Conservation (phyloP, 2,329 filamentous ascomycete species). For the Mycosphaerella sp. region DNA sequence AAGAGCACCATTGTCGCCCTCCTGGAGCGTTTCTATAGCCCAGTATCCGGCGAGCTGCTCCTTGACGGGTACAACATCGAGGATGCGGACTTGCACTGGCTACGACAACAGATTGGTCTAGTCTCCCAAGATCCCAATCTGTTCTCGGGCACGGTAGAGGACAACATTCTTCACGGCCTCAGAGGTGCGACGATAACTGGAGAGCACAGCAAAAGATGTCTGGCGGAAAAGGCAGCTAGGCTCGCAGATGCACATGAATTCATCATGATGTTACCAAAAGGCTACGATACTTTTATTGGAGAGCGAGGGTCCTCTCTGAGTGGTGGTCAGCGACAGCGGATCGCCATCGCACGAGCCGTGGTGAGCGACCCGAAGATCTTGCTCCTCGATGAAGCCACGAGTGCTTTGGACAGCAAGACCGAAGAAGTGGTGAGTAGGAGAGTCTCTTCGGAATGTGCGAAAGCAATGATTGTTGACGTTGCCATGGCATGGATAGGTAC, state of each 20-base stretch:
- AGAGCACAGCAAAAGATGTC: constrained; percentile 48
- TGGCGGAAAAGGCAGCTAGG: constrained; percentile 40
- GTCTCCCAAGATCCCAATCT: constrained; percentile 45
- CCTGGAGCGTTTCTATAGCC: constrained; percentile 44
- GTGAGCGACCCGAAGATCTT: constrained; percentile 48
- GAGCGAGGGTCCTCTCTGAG: constrained; percentile 44
- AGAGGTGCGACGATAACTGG: constrained; percentile 43
- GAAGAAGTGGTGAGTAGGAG: constrained; percentile 51
- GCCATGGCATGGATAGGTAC: background rate
- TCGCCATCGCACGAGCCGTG: constrained; percentile 50
- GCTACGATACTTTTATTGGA: constrained; percentile 44
- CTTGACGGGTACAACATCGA: constrained; percentile 54
- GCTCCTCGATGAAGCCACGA: constrained; percentile 55
- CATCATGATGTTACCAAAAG: constrained; percentile 46
- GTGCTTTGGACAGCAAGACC: constrained; percentile 56
- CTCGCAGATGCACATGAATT: constrained; percentile 50
- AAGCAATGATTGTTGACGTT: background rate
- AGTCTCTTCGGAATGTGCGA: background rate
- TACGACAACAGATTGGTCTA: constrained; percentile 39
- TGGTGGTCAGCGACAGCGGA: constrained; percentile 51
- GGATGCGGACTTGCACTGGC: constrained; percentile 32
- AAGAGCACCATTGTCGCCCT: constrained; percentile 44
- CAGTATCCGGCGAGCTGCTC: constrained; percentile 34
- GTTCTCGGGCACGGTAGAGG: constrained; percentile 39
- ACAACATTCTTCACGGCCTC: constrained; percentile 49